Conservation (phyloP, 208 protist genomes). For the Crithidia thermophila region DNA sequence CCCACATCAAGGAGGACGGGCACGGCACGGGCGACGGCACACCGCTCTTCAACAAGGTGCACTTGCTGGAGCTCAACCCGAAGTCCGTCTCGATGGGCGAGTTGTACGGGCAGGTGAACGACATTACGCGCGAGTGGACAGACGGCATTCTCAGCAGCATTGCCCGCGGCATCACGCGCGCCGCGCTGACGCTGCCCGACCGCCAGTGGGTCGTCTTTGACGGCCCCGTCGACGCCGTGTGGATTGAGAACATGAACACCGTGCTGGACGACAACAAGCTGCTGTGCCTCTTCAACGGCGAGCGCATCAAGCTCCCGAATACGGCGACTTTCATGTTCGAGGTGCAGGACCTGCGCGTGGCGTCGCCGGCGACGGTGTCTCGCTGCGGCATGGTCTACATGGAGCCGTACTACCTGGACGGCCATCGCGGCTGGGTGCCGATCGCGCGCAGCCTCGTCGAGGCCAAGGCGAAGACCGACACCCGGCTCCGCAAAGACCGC, state of each 20-base stretch:
- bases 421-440: constrained; percentile 87
- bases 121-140: constrained; percentile 97
- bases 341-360: constrained; percentile 97
- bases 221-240: constrained; percentile 98
- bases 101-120: constrained; percentile 97
- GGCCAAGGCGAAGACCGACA: constrained; percentile 49
- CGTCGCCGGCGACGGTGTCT: constrained; percentile 98
- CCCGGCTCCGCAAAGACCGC: constrained; percentile 55
- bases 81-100: constrained; percentile 97
- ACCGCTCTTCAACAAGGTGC: constrained; percentile 85
- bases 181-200: constrained; percentile 68
- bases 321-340: constrained; percentile 98
- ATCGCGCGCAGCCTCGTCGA: constrained; percentile 72
- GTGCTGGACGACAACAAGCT: constrained; percentile 99
- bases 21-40: constrained; percentile 65
- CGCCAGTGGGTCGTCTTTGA: constrained; percentile 98
- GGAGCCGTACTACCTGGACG: constrained; percentile 94
- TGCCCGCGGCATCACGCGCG: constrained; percentile 85
- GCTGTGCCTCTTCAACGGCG: constrained; percentile 97
- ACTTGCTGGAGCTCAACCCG: constrained; percentile 92
- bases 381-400: constrained; percentile 99
- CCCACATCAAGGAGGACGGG: constrained; percentile 70
- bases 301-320: constrained; percentile 95
- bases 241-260: constrained; percentile 99
- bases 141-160: constrained; percentile 97